Base-by-base conservation (phyloP, 176 grass and related monocot species). In the Avena atlantica region DNA sequence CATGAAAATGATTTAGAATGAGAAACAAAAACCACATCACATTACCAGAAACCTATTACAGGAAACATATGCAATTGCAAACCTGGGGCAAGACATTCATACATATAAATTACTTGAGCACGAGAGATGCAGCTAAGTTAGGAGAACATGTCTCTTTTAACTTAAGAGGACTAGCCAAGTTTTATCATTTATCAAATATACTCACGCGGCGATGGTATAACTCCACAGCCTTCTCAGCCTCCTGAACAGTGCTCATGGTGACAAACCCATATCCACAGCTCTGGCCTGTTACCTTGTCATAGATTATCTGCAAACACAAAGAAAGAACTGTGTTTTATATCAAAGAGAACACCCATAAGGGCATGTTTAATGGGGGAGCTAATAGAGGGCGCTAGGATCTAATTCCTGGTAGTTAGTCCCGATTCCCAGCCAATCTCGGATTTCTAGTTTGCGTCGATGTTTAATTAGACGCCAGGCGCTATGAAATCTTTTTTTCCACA, bases 181-280 rank as follows among this genome's bases (percentile, higher is more conserved):
- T 31, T 31, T 34, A 34, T 34, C 31, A 23, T 15, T 74, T 51
- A 49, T 8, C 10, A 74, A 21, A 8, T 50, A 74, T 49, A 74
- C 71, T 51, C 45, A 74, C 71, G 0, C 45, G 12, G 21, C 13
- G 71, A 74, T 74, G 45, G 12, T 25, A 74, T 25, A 15, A 14
- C 71, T 74, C 12, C 45, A 74, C 45, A 16, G 45, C 71, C 7
- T 50, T 50, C 71, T 50, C 45, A 51, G 71, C 71, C 71, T 51
- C 71, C 71, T 16, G 21, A 12, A 3, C 42, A 73, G 42, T 73
- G 23, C 42, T 73, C 70, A 73, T 73, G 70, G 70, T 73, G 70
- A 73, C 70, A 73, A 48, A 48, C 12, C 70, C 70, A 49, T 73
- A 73, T 50, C 71, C 45, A 74, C 21, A 50, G 1, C 45, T 74